Percentiles rank a stretch among this genome's conserved stretches.
Evolutionary conservation across 2,329 filamentous ascomycete species (phyloP).

Genomic region (Aspergillus fischeri): DNA sequence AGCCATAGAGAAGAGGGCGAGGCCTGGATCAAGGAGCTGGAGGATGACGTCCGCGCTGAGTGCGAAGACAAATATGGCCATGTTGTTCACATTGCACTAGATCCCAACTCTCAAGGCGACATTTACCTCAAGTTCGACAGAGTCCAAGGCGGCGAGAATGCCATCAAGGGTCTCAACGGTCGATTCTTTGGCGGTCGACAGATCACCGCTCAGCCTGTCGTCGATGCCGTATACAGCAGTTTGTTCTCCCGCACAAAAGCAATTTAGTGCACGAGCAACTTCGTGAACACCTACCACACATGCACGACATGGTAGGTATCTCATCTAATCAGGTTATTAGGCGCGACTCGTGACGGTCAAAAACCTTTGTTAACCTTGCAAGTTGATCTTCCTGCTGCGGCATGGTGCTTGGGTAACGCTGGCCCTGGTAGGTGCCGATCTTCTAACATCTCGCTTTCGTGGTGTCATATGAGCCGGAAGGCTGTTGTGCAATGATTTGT

Average conservation of each 20-base stretch:
- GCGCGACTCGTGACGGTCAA: constrained; percentile 19
- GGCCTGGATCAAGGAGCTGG: constrained; percentile 85
- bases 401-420: constrained; percentile 28
- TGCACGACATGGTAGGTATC: constrained; percentile 25
- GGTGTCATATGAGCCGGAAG: constrained; percentile 18
- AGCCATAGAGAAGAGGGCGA: constrained; percentile 73
- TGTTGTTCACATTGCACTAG: constrained; percentile 93
- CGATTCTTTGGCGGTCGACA: constrained; percentile 89
- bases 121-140: constrained; percentile 98
- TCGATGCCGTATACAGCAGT: constrained; percentile 98
- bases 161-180: constrained; percentile 95
- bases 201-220: constrained; percentile 92
- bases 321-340: constrained; percentile 24
- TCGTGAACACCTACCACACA: constrained; percentile 21
- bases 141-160: constrained; percentile 91
- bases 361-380: constrained; percentile 11
- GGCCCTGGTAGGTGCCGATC: constrained; percentile 36
- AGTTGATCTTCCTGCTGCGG: constrained; percentile 16
- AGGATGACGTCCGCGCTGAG: constrained; percentile 88
- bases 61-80: constrained; percentile 94
- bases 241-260: constrained; percentile 84
- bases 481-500: constrained; percentile 25
- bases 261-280: constrained; percentile 48
- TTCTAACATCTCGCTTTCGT: constrained; percentile 19
- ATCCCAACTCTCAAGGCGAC: constrained; percentile 89